Base-by-base conservation (phyloP, 1,284 basidiomycete genomes). In the Meripilus lineatus region DNA sequence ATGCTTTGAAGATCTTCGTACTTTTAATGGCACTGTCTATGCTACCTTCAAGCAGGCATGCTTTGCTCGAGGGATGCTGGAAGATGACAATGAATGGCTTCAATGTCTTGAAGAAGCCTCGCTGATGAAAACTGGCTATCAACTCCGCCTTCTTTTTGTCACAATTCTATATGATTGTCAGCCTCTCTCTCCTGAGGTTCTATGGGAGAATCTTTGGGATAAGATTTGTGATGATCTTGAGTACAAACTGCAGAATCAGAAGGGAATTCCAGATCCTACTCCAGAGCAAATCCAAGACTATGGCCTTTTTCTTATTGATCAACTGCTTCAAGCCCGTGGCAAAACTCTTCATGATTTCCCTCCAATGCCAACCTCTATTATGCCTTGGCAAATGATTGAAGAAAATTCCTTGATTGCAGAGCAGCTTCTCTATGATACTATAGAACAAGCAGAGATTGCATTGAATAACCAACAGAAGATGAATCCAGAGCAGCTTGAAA, bases 21-120 rank as follows among this genome's bases (percentile, higher is more conserved):
- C 51, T 32, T 36, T 61, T 3, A 33, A 61, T 40, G 53, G 47
- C 2, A 18, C 39, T 15, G 32, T 54, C 0, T 32, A 56, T 46
- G 24, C 45, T 0, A 53, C 57, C 3, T 58, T 64, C 23, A 49
- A 57, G 22, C 61, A 57, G 5, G 69, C 69, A 7, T 75, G 71
- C 39, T 37, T 67, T 33, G 68, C 64, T 5, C 45, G 54, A 3
- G 72, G 72, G 0, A 56, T 77, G 0, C 52, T 75, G 0, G 58
- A 71, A 38, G 65, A 73, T 59, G 71, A 75, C 57, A 53, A 55
- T 0, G 71, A 75, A 49, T 74, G 69, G 69, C 20, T 56, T 1
- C 48, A 50, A 4, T 74, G 71, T 44, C 51, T 76, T 0, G 17
- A 52, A 20, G 72, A 77, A 45, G 74, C 74, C 8, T 35, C 55